phyloP scores from a whole-genome alignment of 495 filamentous ascomycete genomes.

The Xylaria palmicola region DNA sequence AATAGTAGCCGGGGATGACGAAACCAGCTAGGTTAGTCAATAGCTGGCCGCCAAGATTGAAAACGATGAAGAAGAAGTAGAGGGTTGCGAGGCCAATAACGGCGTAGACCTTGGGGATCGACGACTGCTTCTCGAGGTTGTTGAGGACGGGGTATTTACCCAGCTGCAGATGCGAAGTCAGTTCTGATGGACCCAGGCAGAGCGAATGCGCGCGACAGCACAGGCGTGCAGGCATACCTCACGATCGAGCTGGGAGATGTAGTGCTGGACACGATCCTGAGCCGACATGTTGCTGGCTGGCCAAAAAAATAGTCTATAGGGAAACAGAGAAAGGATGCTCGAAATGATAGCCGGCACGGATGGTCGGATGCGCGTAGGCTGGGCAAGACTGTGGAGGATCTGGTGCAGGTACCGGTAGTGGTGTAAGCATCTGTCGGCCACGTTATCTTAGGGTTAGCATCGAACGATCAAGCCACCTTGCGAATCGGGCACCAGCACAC shows the following conservation, averaged over 20 bases:
- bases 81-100: constrained; percentile 80
- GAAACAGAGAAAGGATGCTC: neutral
- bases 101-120: constrained; percentile 92
- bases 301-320: constrained; percentile 8
- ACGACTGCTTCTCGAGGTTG: constrained; percentile 95
- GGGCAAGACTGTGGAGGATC: constrained; percentile 8
- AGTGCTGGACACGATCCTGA: constrained; percentile 87
- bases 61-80: constrained; percentile 98
- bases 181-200: neutral
- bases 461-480: constrained; percentile 27
- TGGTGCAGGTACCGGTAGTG: neutral
- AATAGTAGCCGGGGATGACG: constrained; percentile 92
- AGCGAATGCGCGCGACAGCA: constrained; percentile 16
- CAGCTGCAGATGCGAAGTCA: constrained; percentile 57
- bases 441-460: constrained; percentile 30
- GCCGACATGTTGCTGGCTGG: constrained; percentile 58
- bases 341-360: constrained; percentile 12
- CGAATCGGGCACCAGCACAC: constrained; percentile 6
- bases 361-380: constrained; percentile 27
- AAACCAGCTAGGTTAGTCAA: constrained; percentile 97
- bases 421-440: constrained; percentile 15
- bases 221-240: constrained; percentile 64
- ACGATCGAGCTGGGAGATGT: constrained; percentile 91
- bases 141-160: constrained; percentile 93
- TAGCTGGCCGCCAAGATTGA: constrained; percentile 97